These are phyloP conservation scores for Arabidopsis lyrata DNA, from an alignment of 441 rosid genomes.

Conservation along the genomic window DNA sequence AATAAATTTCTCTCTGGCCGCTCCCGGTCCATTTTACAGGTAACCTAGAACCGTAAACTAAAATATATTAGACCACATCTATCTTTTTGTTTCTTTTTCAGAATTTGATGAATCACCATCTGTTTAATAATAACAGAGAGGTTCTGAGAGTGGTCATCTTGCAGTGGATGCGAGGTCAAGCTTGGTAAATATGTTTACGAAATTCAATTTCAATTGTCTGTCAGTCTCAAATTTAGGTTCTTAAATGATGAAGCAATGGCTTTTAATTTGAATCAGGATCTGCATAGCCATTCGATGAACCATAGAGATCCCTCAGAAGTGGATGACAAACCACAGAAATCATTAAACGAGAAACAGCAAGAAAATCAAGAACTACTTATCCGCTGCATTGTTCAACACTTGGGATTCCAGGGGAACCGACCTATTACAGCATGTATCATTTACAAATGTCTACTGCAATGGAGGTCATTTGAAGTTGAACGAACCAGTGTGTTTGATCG, in stretches of 20 bases:
- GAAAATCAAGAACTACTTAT: conserved; percentile 97
- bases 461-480: conserved; percentile 99
- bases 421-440: conserved; percentile 96
- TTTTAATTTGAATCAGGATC: conserved; percentile 59
- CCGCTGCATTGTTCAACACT: conserved; percentile 89
- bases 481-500: conserved; percentile 93
- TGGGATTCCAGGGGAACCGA: conserved; percentile 84
- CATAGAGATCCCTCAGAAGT: conserved; percentile 75
- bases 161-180: conserved; percentile 62
- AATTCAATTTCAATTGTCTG: not conserved
- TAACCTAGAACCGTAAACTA: conserved; percentile 32
- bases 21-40: conserved; percentile 96
- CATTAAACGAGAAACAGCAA: conserved; percentile 97
- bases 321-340: conserved; percentile 91
- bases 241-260: not conserved
- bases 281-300: conserved; percentile 77
- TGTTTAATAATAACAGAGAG: conserved; percentile 66
- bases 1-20: conserved; percentile 96
- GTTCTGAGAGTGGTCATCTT: conserved; percentile 80
- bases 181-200: conserved; percentile 55
- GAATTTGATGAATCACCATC: conserved; percentile 32
- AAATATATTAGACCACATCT: not conserved
- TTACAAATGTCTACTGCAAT: conserved; percentile 94
- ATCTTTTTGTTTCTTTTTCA: conserved; percentile 11
- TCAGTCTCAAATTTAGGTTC: conserved; percentile 16